Base-by-base conservation (phyloP, 2,329 filamentous ascomycete genomes). In the Trichophaea hybrida region DNA sequence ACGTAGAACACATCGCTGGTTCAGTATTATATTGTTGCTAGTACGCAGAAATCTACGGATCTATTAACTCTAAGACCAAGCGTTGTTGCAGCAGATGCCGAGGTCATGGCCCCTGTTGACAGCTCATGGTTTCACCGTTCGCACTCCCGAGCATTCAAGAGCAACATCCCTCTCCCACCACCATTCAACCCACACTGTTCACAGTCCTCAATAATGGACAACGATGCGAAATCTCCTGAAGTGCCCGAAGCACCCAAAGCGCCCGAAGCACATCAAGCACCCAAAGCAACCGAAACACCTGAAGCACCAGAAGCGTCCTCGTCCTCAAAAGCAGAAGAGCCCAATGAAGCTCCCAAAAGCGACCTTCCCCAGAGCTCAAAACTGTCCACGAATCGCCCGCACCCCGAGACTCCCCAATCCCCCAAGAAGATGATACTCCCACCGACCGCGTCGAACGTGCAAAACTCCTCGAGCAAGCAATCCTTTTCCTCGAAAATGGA, bases 401-500 rank as follows among this genome's bases (percentile, higher is more conserved):
- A 34, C 53, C 53, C 8, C 35, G 53, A 12, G 53, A 55, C 31
- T 12, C 35, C 33, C 53, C 53, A 32, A 31, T 55, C 32, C 10
- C 13, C 5, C 53, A 55, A 44, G 33, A 38, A 31, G 43, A 50
- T 33, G 55, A 57, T 43, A 17, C n/a, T 15, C 44, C 55, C 15
- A 54, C 37, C 49, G 44, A 61, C n/a, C 53, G 61, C 6, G 65
- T 68, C 34, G 64, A 64, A 38, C 66, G 68, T 38, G 64, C 64
- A 38, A 59, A 66, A 48, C 70, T 78, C 10, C 69, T 86, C 38
- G 81, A 88, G 13, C 81, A 88, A 69, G 88, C 89, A 33, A 77
- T 79, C 48, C 80, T 77, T 57, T 96, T 95, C 69, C 78, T 96
- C 3, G 76, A 86, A 55, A 84, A 94, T 61, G 81, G 86, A 6